Evolutionary conservation across 2,329 filamentous ascomycete species (phyloP), one percentile per base, ranked within the genome.

Genomic region (Aspergillus pseudoterreus): DNA sequence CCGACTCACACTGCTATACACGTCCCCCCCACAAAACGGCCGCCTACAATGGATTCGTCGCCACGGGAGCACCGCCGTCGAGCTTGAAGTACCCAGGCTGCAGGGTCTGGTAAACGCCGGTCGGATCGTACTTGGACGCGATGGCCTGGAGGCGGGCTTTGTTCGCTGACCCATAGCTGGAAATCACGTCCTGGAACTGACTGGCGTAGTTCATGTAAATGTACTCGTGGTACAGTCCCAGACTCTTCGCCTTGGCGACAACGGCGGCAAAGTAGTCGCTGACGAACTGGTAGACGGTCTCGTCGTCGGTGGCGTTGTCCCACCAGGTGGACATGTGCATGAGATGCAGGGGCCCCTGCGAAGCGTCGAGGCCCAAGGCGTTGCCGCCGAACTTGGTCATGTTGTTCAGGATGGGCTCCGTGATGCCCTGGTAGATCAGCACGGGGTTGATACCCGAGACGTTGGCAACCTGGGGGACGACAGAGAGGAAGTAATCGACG

Each of bases 171-270:
- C 75, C 75, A 56, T 78, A 79, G 35, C 71, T 68, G 2, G 60
- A 53, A 36, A 79, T 58, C 1, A 72, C 67, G 57, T 72, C 67
- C 58, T 79, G 74, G 49, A 63, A 73, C 60, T 66, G 63, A 45
- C 66, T 66, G 6, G 76, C 76, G 52, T 78, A 78, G 58, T 78
- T 79, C 67, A 78, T 71, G 55, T 78, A 78, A 15, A 75, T 27
- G 17, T 50, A 57, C 3, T 49, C 35, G 22, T 56, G 46, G 10
- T 54, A 56, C 6, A 71, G 42, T 0, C 65, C 65, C 43, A 59
- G 49, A 12, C 59, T 47, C 46, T 64, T 51, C 4, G 55, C 47
- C 21, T 53, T 46, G 10, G 30, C 48, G 2, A 53, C 48, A 6
- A 56, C 41, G 1, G 21, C 43, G 6, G 46, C 17, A 8, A 42